Conservation (phyloP, 2,329 filamentous ascomycete species). For the Hymenoscyphus occultus region DNA sequence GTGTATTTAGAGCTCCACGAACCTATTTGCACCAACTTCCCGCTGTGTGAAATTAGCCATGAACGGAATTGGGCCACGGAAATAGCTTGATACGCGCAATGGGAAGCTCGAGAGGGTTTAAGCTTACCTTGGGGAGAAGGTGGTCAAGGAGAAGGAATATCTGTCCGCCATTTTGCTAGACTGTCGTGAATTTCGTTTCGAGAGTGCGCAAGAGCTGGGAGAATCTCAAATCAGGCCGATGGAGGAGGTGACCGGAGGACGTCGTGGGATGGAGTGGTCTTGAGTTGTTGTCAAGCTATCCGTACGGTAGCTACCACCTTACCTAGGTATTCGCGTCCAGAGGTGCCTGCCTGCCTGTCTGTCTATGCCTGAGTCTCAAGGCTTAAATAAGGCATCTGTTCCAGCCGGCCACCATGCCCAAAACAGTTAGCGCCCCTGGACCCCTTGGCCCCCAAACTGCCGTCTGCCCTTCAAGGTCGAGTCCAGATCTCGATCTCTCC, state of each 20-base stretch:
- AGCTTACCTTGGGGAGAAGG: slow-evolving; percentile 95
- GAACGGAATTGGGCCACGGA: slow-evolving; percentile 10
- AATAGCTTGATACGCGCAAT: slow-evolving; percentile 19
- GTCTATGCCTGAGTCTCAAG: slow-evolving; percentile 8
- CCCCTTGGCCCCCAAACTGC: too few species aligned
- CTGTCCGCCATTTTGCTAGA: slow-evolving; percentile 78
- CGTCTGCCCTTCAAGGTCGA: neutral
- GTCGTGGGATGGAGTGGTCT: slow-evolving; percentile 17
- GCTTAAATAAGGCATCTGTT: neutral
- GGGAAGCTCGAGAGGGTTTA: slow-evolving; percentile 25
- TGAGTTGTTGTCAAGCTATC: slow-evolving; percentile 28
- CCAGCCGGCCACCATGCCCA: too few species aligned
- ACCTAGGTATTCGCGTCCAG: slow-evolving; percentile 25
- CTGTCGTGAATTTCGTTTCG: slow-evolving; percentile 15
- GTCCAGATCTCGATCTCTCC: slow-evolving; percentile 17
- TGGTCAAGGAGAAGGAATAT: slow-evolving; percentile 99
- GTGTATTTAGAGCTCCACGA: slow-evolving; percentile 33
- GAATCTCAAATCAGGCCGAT: slow-evolving; percentile 11
- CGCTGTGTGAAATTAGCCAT: slow-evolving; percentile 53
- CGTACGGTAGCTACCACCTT: slow-evolving; percentile 18
- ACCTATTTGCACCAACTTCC: slow-evolving; percentile 99
- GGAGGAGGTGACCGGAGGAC: slow-evolving; percentile 9
- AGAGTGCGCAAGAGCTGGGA: slow-evolving; percentile 5
- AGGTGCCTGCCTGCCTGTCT: slow-evolving; percentile 5
- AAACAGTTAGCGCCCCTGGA: neutral